These are phyloP conservation scores for Fusarium sambucinum DNA, from an alignment of 2,329 filamentous ascomycete genomes.

Conservation along the genomic window DNA sequence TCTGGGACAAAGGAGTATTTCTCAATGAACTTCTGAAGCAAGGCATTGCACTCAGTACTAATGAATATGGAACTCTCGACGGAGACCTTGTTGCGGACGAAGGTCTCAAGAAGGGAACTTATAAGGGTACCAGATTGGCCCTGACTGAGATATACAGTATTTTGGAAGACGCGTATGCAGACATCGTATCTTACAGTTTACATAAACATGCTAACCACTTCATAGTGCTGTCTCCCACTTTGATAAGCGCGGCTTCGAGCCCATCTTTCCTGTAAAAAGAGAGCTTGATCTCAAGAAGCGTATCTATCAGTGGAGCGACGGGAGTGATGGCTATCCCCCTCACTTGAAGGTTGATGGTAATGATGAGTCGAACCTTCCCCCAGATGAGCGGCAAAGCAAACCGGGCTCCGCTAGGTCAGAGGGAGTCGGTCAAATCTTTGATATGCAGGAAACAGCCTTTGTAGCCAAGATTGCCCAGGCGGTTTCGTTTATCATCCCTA, in stretches of 20 bases:
- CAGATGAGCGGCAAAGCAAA: constrained; percentile 1
- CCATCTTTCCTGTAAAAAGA: constrained; percentile 20
- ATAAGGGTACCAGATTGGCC: constrained; percentile 20
- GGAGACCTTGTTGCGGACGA: constrained; percentile 1
- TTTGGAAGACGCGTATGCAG: constrained; percentile 20
- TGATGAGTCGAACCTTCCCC: neutral
- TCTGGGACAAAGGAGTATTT: constrained; percentile 35
- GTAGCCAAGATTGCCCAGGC: constrained; percentile 6
- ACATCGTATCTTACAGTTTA: neutral
- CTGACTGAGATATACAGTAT: constrained; percentile 33
- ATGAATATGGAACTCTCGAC: constrained; percentile 4
- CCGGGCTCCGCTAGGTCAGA: neutral
- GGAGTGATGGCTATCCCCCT: constrained; percentile 18
- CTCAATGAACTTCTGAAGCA: constrained; percentile 31
- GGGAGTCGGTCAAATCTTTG: constrained; percentile 18
- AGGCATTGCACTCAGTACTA: constrained; percentile 16
- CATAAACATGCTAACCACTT: neutral
- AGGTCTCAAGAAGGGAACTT: constrained; percentile 23
- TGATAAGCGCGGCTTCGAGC: constrained; percentile 9
- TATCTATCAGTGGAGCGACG: constrained; percentile 27
- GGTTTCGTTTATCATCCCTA: constrained; percentile 18
- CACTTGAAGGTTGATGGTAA: constrained; percentile 10
- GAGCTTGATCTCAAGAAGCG: constrained; percentile 10
- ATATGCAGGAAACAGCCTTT: neutral
- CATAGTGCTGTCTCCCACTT: constrained; percentile 18